Conservation (phyloP, 176 grass and related monocot genomes). For the Canna indica region DNA sequence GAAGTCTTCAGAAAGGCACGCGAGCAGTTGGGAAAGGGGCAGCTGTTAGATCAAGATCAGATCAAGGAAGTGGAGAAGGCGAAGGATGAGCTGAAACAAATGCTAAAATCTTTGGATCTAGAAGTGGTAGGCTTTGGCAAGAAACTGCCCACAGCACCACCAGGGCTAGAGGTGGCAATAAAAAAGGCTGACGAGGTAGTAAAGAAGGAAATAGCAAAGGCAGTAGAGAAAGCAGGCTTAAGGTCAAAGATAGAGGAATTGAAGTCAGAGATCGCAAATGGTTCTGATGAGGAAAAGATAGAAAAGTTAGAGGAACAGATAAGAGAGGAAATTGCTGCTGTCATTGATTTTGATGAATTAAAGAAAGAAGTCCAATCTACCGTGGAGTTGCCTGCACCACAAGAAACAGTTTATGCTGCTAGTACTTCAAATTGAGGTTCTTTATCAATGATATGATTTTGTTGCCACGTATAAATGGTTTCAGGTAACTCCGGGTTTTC, state of each 20-base stretch:
- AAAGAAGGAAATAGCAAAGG: constrained; percentile 17
- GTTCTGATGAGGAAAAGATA: constrained; percentile 13
- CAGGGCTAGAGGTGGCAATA: constrained; percentile 5
- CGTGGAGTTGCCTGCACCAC: neutral
- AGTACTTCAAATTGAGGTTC: neutral
- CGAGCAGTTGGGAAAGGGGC: constrained; percentile 4
- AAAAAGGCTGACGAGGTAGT: neutral
- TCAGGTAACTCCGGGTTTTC: neutral
- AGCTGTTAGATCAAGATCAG: neutral
- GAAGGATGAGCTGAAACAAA: constrained; percentile 6
- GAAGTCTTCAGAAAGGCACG: constrained; percentile 7
- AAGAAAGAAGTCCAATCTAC: constrained; percentile 1
- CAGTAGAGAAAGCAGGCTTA: neutral
- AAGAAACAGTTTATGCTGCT: constrained; percentile 3
- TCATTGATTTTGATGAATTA: neutral
- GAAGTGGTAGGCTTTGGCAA: constrained; percentile 9
- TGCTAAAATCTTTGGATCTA: constrained; percentile 16
- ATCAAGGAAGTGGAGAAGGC: constrained; percentile 6
- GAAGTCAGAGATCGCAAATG: constrained; percentile 22
- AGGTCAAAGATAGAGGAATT: constrained; percentile 13
- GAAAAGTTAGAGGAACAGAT: constrained; percentile 16
- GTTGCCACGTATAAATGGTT: neutral
- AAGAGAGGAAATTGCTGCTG: constrained; percentile 17
- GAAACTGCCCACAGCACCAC: neutral
- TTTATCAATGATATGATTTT: neutral